A percentile compares a stretch with the other conserved stretches of the same genome.
These are phyloP conservation scores for Nicotiana obtusifolia DNA, from an alignment of 257 asterid species.

Conservation along the genomic window DNA sequence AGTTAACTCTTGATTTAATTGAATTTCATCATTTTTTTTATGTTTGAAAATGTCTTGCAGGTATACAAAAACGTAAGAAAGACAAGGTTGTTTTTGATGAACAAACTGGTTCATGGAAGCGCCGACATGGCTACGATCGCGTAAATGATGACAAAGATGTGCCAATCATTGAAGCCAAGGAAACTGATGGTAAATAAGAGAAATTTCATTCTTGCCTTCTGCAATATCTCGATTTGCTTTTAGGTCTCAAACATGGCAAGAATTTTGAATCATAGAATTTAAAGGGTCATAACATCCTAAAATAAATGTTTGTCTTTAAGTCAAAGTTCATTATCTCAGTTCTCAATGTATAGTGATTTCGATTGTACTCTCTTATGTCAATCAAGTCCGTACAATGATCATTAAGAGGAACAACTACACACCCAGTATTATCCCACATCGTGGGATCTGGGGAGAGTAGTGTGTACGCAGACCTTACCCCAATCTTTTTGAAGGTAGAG, in stretches of 20 bases:
- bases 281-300: constrained; percentile 1
- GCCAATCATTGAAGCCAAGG: constrained; percentile 93
- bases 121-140: constrained; percentile 88
- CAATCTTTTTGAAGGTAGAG: no score
- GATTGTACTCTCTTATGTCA: not conserved
- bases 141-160: constrained; percentile 83
- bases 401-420: no score
- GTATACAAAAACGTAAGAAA: constrained; percentile 60
- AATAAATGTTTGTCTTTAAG: not conserved
- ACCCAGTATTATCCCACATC: no score
- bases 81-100: constrained; percentile 84
- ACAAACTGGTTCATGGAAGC: constrained; percentile 73
- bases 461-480: no score
- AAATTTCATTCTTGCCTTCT: not conserved
- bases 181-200: constrained; percentile 55
- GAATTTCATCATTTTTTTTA: not conserved
- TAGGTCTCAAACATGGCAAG: not conserved
- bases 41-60: constrained; percentile 29
- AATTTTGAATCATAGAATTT: not conserved
- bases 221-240: not conserved
- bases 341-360: not conserved
- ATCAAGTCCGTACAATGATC: not conserved
- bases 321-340: not conserved
- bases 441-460: no score
- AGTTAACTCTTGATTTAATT: not conserved